Evolutionary conservation across 148 eudicot genomes (phyloP).

Genomic region (Gaultheria prostrata): DNA sequence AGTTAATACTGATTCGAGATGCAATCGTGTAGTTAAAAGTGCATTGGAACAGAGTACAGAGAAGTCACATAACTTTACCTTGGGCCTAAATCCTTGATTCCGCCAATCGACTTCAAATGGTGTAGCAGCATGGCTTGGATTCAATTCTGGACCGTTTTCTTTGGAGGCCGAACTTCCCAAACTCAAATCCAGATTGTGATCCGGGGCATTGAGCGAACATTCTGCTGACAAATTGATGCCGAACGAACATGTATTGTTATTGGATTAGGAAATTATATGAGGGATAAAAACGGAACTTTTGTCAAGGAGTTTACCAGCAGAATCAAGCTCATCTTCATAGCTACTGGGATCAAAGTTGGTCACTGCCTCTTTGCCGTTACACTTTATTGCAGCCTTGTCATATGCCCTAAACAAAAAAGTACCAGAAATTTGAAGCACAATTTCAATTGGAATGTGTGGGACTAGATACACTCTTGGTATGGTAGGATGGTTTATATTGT

Average conservation of each 20-base stretch:
- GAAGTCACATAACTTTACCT: background rate
- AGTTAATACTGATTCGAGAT: background rate
- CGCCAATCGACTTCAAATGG: constrained; percentile 46
- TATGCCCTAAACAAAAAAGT: constrained; percentile 60
- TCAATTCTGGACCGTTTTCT: constrained; percentile 23
- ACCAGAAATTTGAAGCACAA: background rate
- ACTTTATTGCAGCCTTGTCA: constrained; percentile 91
- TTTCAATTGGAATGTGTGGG: background rate
- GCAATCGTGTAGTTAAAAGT: background rate
- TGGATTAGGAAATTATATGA: background rate
- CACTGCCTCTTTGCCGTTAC: constrained; percentile 92
- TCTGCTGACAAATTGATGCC: constrained; percentile 23
- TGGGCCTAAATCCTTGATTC: constrained; percentile 29
- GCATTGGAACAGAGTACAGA: background rate
- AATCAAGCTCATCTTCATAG: constrained; percentile 66
- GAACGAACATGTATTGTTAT: background rate
- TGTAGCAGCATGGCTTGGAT: constrained; percentile 31
- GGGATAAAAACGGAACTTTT: background rate
- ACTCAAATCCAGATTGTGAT: constrained; percentile 89
- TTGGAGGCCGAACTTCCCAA: constrained; percentile 61
- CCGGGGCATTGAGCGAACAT: constrained; percentile 33
- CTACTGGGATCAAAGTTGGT: constrained; percentile 87
- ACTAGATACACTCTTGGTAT: background rate
- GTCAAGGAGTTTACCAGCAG: constrained; percentile 27
- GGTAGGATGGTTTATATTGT: background rate